Evolutionary conservation across 2,329 filamentous ascomycete genomes (phyloP).

Genomic region (Keithomyces neogunnii): DNA sequence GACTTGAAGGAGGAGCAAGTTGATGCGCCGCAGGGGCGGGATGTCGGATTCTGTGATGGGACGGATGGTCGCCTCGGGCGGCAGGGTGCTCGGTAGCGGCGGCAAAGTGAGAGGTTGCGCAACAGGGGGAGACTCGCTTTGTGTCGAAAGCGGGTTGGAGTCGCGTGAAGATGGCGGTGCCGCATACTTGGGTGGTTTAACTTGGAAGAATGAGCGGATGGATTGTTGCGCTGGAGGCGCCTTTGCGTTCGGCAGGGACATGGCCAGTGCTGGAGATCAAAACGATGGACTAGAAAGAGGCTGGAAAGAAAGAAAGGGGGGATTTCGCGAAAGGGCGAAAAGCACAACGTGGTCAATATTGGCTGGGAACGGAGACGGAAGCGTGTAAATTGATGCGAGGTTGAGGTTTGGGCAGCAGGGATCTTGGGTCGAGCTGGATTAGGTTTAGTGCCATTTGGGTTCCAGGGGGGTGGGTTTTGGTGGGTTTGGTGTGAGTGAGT

Average conservation of each 20-base stretch:
- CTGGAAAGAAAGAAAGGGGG: neutral
- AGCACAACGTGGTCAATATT: neutral
- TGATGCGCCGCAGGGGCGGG: conserved; percentile 53
- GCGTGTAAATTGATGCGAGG: neutral
- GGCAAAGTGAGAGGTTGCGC: conserved; percentile 17
- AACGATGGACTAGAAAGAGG: neutral
- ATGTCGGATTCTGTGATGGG: conserved; percentile 43
- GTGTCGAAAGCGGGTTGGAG: neutral
- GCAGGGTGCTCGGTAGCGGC: conserved; percentile 24
- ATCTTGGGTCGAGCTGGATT: neutral
- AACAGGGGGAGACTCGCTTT: conserved; percentile 15
- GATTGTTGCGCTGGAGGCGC: conserved; percentile 40
- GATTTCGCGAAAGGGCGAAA: neutral
- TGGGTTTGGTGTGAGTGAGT: too few species aligned
- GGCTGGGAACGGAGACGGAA: neutral
- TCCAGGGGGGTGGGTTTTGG: too few species aligned
- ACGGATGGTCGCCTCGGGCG: conserved; percentile 44
- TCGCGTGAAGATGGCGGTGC: conserved; percentile 20
- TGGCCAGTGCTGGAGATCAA: conserved; percentile 13
- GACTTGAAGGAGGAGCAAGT: conserved; percentile 55
- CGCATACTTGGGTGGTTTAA: conserved; percentile 31
- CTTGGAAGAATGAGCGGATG: conserved; percentile 55
- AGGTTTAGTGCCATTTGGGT: neutral
- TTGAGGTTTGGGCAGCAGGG: neutral
- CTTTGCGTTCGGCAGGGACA: conserved; percentile 31